These are phyloP conservation scores for Sclerotinia borealis DNA, from an alignment of 2,329 filamentous ascomycete genomes.

Conservation along the genomic window DNA sequence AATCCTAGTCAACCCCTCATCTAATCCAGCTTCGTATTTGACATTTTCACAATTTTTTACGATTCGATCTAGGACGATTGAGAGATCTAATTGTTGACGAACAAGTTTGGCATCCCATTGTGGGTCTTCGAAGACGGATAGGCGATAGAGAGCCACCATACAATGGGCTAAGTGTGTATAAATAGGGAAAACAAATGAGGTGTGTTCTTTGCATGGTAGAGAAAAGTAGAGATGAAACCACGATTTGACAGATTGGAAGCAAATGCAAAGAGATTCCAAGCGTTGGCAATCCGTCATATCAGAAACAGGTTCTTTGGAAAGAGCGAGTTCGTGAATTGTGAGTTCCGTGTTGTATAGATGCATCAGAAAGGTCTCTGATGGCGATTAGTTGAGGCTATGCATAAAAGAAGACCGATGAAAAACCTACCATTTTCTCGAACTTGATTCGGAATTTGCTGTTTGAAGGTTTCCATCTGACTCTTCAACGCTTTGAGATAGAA, in stretches of 20 bases:
- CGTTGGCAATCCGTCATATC: background rate
- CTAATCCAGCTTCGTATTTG: background rate
- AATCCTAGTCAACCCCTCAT: background rate
- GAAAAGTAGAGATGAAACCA: constrained; percentile 12
- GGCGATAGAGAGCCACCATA: constrained; percentile 3
- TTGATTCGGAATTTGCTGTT: constrained; percentile 62
- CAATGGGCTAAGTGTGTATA: constrained; percentile 6
- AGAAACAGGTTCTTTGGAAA: background rate
- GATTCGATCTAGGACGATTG: background rate
- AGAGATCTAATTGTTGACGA: constrained; percentile 6
- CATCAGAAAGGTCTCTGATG: background rate
- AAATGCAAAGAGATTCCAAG: constrained; percentile 2
- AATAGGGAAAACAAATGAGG: background rate
- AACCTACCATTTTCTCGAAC: constrained; percentile 37
- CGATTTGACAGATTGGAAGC: constrained; percentile 10
- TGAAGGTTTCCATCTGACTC: constrained; percentile 52
- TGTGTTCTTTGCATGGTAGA: background rate
- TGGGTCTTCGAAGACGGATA: constrained; percentile 4
- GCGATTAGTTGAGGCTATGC: background rate
- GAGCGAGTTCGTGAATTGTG: constrained; percentile 8
- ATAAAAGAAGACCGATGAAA: no score
- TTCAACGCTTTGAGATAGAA: constrained; percentile 38
- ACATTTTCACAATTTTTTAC: background rate
- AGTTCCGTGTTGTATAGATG: constrained; percentile 9
- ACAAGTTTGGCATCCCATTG: constrained; percentile 3